Base-by-base conservation (phyloP, 2,329 filamentous ascomycete species). In the Diaporthe vaccinii region DNA sequence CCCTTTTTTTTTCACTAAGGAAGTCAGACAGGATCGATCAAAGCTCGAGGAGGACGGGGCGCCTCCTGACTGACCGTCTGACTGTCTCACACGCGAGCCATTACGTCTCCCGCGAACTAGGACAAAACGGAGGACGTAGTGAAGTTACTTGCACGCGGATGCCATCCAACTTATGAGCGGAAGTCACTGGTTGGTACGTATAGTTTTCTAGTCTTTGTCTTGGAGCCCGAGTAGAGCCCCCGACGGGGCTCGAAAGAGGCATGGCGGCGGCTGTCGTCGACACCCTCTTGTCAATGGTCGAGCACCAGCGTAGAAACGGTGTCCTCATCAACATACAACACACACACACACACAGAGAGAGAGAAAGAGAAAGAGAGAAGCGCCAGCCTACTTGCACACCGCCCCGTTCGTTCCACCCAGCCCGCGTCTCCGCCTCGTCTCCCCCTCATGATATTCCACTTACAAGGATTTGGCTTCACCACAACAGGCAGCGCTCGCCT, bases 401-500 rank as follows among this genome's bases (percentile, higher is more conserved):
- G 65, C 65, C 59, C 34, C 20, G 15, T 41, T 4, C 36, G 7
- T 5, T 51, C 17, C 28, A 44, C 3, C 46, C 28, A 28, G 61
- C 7, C 22, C 6, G 12, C 14, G 22, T 31, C 65, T 51, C 65
- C 65, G 46, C 49, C 46, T 61, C 49, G 31, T 61, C 34, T 25
- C 15, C 25, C 8, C 57, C 36, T 55, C 65, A 49, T 69, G 49
- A 68, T 69, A 41, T 39, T 28, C 14, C 14, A 39, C 10, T 44
- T 34, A 34, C 28, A 28, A 31, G 58, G 12, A 65, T 39, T n/a
- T 31, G 12, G n/a, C 58, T 61, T 65, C 44, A 51, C 41, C 70
- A 44, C 7, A 61, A 36, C 31, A 51, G 59, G 71, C 44, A 53
- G 53, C 28, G 58, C 46, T 49, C 46, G 58, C 59, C 69, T 49